These are phyloP conservation scores for Coix lacrymajobi DNA, from an alignment of 176 grass and related monocot genomes.

Conservation along the genomic window DNA sequence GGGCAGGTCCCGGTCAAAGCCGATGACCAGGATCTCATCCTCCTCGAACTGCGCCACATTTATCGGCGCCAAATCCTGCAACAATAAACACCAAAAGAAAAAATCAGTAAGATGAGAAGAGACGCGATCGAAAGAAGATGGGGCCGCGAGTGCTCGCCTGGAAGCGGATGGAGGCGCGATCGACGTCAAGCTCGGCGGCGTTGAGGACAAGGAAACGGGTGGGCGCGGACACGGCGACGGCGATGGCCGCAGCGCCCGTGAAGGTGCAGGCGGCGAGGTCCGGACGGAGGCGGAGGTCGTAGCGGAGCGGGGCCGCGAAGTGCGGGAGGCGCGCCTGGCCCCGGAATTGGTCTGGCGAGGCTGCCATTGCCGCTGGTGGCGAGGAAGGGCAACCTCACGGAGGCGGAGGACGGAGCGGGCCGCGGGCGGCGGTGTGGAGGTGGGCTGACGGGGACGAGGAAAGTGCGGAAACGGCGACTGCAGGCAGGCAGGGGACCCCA, in stretches of 20 bases:
- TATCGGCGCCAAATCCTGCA: slow-evolving; percentile 31
- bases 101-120: not conserved
- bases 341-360: slow-evolving; percentile 47
- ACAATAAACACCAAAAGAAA: not conserved
- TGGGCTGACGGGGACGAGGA: not conserved
- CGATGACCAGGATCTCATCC: slow-evolving; percentile 66
- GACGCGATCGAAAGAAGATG: not conserved
- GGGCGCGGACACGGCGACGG: slow-evolving; percentile 36
- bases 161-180: slow-evolving; percentile 41
- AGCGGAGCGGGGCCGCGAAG: slow-evolving; percentile 48
- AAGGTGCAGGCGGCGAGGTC: slow-evolving; percentile 62
- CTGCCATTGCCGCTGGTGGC: slow-evolving; percentile 20
- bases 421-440: not conserved
- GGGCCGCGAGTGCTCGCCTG: not conserved
- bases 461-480: not conserved
- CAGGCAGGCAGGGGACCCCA: not conserved
- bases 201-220: slow-evolving; percentile 79
- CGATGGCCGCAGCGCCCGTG: slow-evolving; percentile 38
- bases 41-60: slow-evolving; percentile 43
- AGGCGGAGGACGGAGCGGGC: not conserved
- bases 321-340: slow-evolving; percentile 57
- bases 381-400: not conserved
- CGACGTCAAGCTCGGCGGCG: slow-evolving; percentile 52
- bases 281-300: slow-evolving; percentile 54
- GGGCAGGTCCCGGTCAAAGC: slow-evolving; percentile 46